Conservation (phyloP, 345 rosid species). For the Eutrema heterophyllum region DNA sequence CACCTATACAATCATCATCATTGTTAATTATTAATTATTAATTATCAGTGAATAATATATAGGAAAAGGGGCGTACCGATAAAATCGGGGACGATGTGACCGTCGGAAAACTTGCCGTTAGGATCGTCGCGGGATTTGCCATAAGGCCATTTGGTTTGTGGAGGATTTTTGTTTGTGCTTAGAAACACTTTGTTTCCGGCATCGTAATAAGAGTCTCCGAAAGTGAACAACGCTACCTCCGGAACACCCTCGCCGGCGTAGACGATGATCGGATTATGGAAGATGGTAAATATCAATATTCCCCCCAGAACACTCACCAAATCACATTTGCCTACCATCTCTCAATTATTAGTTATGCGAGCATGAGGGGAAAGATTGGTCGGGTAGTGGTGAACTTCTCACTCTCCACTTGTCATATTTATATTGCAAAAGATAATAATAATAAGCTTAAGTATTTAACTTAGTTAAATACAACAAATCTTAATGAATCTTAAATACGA, state of each 20-base stretch:
- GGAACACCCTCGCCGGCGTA: conserved; percentile 11
- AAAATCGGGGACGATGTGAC: no score
- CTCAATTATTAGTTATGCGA: not conserved
- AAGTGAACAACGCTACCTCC: conserved; percentile 9
- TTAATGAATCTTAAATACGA: not conserved
- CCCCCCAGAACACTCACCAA: conserved; percentile 1
- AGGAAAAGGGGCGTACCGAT: no score
- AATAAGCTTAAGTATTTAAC: not conserved
- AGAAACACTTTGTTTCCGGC: conserved; percentile 19
- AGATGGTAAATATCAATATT: not conserved
- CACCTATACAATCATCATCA: no score
- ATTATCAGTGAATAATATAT: no score
- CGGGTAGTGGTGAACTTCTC: not conserved
- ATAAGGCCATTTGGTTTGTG: no score
- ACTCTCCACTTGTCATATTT: not conserved
- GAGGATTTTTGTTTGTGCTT: no score
- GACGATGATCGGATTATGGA: conserved; percentile 3
- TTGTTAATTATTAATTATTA: no score
- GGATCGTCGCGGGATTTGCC: no score
- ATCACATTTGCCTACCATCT: conserved; percentile 4
- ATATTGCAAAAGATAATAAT: not conserved
- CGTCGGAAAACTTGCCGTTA: no score
- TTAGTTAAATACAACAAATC: not conserved
- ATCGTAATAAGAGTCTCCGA: conserved; percentile 30
- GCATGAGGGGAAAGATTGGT: not conserved